Evolutionary conservation across 2,329 filamentous ascomycete species (phyloP).

Genomic region (Reticulascus tulasneorum): DNA sequence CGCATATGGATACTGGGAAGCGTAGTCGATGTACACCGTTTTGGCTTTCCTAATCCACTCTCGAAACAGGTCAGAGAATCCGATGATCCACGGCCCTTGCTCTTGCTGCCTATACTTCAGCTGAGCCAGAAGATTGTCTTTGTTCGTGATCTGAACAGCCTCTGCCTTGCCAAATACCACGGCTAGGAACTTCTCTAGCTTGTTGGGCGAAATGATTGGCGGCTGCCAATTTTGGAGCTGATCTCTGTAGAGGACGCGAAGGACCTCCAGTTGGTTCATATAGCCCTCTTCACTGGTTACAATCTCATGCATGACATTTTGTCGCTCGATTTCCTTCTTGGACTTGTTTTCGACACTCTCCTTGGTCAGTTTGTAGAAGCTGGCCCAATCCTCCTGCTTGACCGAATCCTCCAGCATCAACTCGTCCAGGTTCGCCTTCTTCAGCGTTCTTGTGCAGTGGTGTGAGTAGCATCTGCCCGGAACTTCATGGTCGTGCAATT

Average conservation of each 20-base stretch:
- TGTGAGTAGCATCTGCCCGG: conserved; percentile 84
- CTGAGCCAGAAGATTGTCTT: conserved; percentile 86
- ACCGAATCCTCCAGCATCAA: conserved; percentile 66
- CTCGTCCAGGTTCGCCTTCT: conserved; percentile 85
- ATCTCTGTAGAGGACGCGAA: conserved; percentile 82
- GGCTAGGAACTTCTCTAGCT: conserved; percentile 72
- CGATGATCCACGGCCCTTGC: conserved; percentile 89
- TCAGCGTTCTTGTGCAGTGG: conserved; percentile 89
- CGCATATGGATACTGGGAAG: conserved; percentile 79
- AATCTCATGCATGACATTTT: conserved; percentile 94
- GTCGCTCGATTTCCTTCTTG: conserved; percentile 86
- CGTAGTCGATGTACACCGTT: conserved; percentile 86
- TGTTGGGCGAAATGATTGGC: conserved; percentile 74
- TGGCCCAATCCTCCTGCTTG: conserved; percentile 79
- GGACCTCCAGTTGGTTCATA: conserved; percentile 83
- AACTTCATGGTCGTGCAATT: conserved; percentile 68
- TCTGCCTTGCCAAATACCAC: conserved; percentile 92
- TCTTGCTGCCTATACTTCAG: conserved; percentile 96
- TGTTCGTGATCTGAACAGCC: conserved; percentile 83
- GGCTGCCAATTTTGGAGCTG: conserved; percentile 69
- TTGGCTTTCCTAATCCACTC: conserved; percentile 98
- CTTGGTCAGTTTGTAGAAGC: conserved; percentile 80
- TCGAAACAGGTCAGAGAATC: conserved; percentile 94
- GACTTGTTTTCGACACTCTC: conserved; percentile 67
- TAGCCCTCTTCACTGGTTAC: conserved; percentile 89